Base-by-base conservation (phyloP, 306 rosid genomes). In the Citrullus mucosospermus region DNA sequence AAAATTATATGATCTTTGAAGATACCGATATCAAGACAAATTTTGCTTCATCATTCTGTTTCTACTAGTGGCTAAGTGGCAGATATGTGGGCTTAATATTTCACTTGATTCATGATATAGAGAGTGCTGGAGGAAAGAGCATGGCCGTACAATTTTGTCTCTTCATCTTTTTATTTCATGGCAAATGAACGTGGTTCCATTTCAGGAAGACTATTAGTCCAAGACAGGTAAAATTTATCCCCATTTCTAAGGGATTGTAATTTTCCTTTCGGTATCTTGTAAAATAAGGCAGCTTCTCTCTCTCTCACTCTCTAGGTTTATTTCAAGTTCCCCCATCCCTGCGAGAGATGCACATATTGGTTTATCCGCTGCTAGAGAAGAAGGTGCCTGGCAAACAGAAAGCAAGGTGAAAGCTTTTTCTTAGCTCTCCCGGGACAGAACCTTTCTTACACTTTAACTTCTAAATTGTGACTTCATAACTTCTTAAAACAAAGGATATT, bases 81-180 rank as follows among this genome's bases (percentile, higher is more conserved):
- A 39, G 74, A 39, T 39, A 14, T 41, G 74, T 30, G 50, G 30
- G 46, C 15, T 67, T 57, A 34, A 34, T 68, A 30, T 54, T 69
- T 34, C 68, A 46, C 71, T 61, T 77, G 58, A 65, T 28, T 66
- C 50, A 77, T 51, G 66, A 41, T 69, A 34, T 66, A 87, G 86
- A 87, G 81, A 65, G 36, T 75, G 81, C 67, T 78, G 22, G 86
- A 87, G 82, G 85, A 81, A 82, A 44, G 51, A 34, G 46, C 80
- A 2, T 88, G 87, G 91, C 86, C 87, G 6, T 85, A 81, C 71
- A 82, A 81, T 75, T 88, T 85, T 76, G 86, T 85, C 41, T 59
- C 83, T 4, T 82, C 90, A 16, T 56, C 83, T 16, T 77, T 80
- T 54, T 82, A 78, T 75, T 71, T 80, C 30, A 58, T 67, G 41